Percentiles rank a stretch among this genome's conserved stretches.
Conservation (phyloP, 768 basidiomycete genomes). For the Nidularia pulvinata region DNA sequence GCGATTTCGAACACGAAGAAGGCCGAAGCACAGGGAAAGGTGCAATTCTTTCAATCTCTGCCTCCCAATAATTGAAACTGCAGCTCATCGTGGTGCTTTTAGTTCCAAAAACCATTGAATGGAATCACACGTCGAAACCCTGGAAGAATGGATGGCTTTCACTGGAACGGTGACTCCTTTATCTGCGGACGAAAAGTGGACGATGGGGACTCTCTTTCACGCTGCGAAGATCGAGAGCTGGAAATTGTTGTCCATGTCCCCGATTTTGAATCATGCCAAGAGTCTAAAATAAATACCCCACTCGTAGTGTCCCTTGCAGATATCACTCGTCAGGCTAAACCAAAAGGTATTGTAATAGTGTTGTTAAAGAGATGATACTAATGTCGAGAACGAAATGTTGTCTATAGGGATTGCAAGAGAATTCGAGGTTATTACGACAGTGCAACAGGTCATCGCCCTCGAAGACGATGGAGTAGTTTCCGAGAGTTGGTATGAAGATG, state of each 20-base stretch:
- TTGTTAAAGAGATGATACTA: background rate
- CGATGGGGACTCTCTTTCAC: conserved; percentile 8
- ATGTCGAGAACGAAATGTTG: background rate
- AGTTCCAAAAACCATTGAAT: too few species aligned
- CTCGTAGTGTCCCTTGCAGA: conserved; percentile 21
- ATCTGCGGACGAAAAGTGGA: conserved; percentile 15
- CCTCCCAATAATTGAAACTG: background rate
- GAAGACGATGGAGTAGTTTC: conserved; percentile 13
- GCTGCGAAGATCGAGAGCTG: background rate
- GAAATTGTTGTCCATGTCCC: conserved; percentile 12
- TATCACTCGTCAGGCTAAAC: conserved; percentile 28
- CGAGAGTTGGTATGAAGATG: conserved; percentile 4
- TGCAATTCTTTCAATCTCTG: background rate
- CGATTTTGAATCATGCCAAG: background rate
- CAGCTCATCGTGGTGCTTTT: background rate
- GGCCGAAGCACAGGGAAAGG: background rate
- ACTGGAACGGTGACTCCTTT: conserved; percentile 19
- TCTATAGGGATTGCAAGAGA: conserved; percentile 20
- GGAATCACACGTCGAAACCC: conserved; percentile 10
- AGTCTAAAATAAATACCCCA: conserved; percentile 1
- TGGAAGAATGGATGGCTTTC: conserved; percentile 18
- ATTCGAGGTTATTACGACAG: conserved; percentile 15
- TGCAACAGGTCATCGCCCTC: conserved; percentile 13
- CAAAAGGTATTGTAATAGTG: conserved; percentile 15
- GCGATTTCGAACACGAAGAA: conserved; percentile 5